Percentiles rank a stretch among this genome's conserved stretches.
Conservation (phyloP, 495 filamentous ascomycete species). For the Neurospora sp. region DNA sequence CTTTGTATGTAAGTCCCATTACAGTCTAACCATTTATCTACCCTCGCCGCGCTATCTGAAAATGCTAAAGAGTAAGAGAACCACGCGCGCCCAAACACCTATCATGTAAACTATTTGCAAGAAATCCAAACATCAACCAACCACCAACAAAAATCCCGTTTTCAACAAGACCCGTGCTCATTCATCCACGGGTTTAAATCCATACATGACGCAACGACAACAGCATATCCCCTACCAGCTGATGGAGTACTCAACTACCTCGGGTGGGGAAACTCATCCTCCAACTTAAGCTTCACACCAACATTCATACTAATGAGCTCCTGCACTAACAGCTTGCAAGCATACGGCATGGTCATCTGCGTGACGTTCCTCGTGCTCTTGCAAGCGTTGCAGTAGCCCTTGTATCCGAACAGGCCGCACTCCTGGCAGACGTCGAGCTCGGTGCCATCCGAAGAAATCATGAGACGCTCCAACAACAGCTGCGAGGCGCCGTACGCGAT, state of each 20-base stretch:
- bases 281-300: constrained; percentile 70
- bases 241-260: constrained; percentile 8
- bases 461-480: constrained; percentile 84
- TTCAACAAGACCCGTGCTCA: neutral
- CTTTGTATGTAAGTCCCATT: neutral
- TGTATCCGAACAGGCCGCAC: constrained; percentile 91
- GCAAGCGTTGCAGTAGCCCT: constrained; percentile 87
- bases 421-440: constrained; percentile 84
- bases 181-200: neutral
- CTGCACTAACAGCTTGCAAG: constrained; percentile 93
- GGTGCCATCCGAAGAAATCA: constrained; percentile 85
- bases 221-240: neutral
- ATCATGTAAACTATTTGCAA: neutral
- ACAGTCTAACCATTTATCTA: neutral
- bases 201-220: neutral
- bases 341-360: constrained; percentile 96
- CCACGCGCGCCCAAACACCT: neutral
- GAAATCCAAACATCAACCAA: neutral
- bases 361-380: constrained; percentile 68
- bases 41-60: neutral
- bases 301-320: constrained; percentile 98
- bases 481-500: constrained; percentile 94
- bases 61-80: neutral
- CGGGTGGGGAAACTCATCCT: constrained; percentile 76
- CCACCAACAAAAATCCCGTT: neutral